Evolutionary conservation across 2,329 filamentous ascomycete species (phyloP), one percentile per base, ranked within the genome.

Genomic region (Monascus ruber): DNA sequence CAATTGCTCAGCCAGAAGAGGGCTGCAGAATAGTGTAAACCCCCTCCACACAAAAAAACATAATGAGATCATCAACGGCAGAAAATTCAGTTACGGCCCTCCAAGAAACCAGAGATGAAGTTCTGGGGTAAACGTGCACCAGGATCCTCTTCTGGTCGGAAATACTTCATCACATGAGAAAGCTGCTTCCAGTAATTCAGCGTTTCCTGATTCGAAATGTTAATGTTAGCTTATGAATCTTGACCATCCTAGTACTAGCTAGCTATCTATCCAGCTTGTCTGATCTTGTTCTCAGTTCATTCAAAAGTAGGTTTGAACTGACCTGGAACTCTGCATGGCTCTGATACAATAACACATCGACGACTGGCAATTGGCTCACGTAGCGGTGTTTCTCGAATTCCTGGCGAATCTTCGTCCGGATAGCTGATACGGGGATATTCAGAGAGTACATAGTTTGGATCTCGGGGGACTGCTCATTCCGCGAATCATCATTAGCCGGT

Each of bases 111-210:
- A 53, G 80, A 76, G 70, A 98, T 93, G 70, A 98, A 98, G 71
- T 77, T 91, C 55, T 78, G 78, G 31, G 89, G 89, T 66, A 95
- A 68, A 61, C 77, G 79, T 53, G 77, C 72, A 50, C 72, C 85
- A 63, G 72, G 83, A 63, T 78, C 85, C 72, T 79, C 85, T 65
- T 96, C 88, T 54, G 80, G 75, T 60, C 88, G 80, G 75, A 96
- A 98, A 68, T 94, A 98, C 55, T 91, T 87, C 76, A 98, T 86
- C 52, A 98, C 76, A 64, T 98, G 91, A 47, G 84, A 84, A 46
- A 88, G 74, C 68, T 98, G 91, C 69, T 95, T 94, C 91, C 91
- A 98, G 74, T 84, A 98, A 71, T 98, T 98, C 73, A 98, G 79
- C 39, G 85, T 98, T 74, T 98, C 91, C 88, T 95, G 35, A 6